These are phyloP conservation scores for Boletus pseudopeckii DNA, from an alignment of 768 basidiomycete genomes.

Conservation along the genomic window DNA sequence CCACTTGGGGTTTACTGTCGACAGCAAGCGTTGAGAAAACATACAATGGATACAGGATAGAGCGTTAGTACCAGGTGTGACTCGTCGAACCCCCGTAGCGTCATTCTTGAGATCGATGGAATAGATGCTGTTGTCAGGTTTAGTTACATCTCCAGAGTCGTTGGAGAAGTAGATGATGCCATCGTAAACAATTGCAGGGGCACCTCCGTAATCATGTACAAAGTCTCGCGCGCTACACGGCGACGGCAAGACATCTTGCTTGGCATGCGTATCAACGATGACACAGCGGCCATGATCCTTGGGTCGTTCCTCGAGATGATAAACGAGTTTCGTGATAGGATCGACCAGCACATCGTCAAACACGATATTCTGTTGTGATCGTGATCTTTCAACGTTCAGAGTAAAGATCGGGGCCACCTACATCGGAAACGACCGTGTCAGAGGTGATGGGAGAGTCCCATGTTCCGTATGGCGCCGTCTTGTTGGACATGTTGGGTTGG, in stretches of 20 bases:
- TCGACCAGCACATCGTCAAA: constrained; percentile 53
- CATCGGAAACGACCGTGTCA: constrained; percentile 44
- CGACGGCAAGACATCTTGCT: constrained; percentile 46
- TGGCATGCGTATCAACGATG: constrained; percentile 44
- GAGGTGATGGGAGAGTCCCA: constrained; percentile 58
- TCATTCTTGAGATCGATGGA: constrained; percentile 24
- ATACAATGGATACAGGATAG: not conserved
- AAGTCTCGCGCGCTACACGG: constrained; percentile 51
- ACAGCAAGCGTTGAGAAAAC: not conserved
- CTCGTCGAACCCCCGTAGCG: not conserved
- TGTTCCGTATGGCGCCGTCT: constrained; percentile 50
- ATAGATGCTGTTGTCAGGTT: constrained; percentile 47
- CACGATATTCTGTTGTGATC: constrained; percentile 19
- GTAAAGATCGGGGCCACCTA: constrained; percentile 9
- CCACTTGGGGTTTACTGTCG: constrained; percentile 30
- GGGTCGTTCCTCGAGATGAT: constrained; percentile 58
- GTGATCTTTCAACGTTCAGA: not conserved
- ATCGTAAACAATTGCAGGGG: constrained; percentile 47
- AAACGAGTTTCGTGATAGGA: constrained; percentile 39
- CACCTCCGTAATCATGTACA: constrained; percentile 73
- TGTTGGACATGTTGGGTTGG: not conserved
- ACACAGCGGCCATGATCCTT: constrained; percentile 41
- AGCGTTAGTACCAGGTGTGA: constrained; percentile 44
- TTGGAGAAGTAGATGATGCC: constrained; percentile 57
- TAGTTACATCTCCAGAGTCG: constrained; percentile 23